Evolutionary conservation across 495 filamentous ascomycete genomes (phyloP), one percentile per base, ranked within the genome.

Genomic region (Penicillium maclennaniae): DNA sequence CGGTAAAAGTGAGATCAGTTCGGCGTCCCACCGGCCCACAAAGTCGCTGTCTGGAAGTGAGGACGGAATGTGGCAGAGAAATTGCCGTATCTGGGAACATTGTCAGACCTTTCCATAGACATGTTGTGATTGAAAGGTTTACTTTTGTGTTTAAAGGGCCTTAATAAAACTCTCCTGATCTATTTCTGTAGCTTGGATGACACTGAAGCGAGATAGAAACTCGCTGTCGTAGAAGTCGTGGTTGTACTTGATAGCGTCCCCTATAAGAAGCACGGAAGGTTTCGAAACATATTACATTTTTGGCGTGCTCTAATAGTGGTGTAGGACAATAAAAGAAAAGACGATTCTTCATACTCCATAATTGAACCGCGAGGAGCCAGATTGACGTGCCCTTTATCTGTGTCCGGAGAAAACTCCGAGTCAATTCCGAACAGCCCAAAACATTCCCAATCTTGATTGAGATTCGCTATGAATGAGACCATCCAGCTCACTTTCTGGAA

Each of bases 21-120:
- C 85, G 39, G 70, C 63, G 59, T 89, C 84, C 86, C 86, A 89
- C 40, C 72, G 69, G 27, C 83, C 83, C 54, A 61, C 87, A 70
- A 87, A 84, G 8, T 81, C 82, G 12, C 85, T 0, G 80, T 86
- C 49, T 84, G 83, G 83, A 84, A 88, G 59, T 85, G 86, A 2
- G 85, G 86, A 19, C 85, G 73, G 62, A 87, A 85, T 55, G 87
- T 82, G 21, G 83, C 86, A 2, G 72, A 72, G 59, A 88, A 88
- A 55, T 86, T 68, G 2, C 85, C 86, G 77, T 84, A 89, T 64
- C 73, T 60, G 46, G 7, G 14, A 15, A 19, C 4, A 31, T 41
- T 7, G 15, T 46, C 19, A 44, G 47, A 7, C 16, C 5, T 12
- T 23, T 12, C 1, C 9, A 39, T 23, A 27, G 5, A 14, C 25